These are phyloP conservation scores for Kodamaea lidongshanica DNA, from an alignment of 805 yeast species.

Conservation along the genomic window DNA sequence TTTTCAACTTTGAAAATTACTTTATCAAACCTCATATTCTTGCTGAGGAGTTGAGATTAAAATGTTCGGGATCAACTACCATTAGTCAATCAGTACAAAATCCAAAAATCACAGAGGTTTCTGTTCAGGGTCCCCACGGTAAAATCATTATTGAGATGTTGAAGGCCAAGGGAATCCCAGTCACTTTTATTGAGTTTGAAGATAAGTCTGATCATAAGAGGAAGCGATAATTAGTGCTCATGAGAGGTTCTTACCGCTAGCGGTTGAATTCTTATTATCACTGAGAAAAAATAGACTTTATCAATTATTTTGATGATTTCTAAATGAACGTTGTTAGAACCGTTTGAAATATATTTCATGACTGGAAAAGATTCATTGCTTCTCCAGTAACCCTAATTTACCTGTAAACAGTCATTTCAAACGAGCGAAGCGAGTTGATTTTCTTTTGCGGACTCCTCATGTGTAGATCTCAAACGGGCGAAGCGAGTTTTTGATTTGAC, in stretches of 20 bases:
- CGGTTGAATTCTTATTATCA: neutral
- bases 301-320: no score
- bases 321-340: no score
- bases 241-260: neutral
- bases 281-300: no score
- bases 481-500: no score
- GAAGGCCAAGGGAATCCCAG: conserved; percentile 55
- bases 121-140: conserved; percentile 89
- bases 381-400: no score
- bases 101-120: conserved; percentile 57
- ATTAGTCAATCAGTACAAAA: conserved; percentile 54
- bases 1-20: conserved; percentile 64
- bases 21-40: conserved; percentile 58
- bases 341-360: no score
- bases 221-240: conserved; percentile 31
- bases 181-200: conserved; percentile 57
- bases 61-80: conserved; percentile 87
- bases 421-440: no score
- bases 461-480: no score
- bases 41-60: conserved; percentile 62
- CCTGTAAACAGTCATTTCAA: no score
- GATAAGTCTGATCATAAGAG: conserved; percentile 56
- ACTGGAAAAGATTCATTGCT: no score
- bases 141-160: conserved; percentile 54
- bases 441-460: no score